Evolutionary conservation across 2,329 filamentous ascomycete species (phyloP), one percentile per base, ranked within the genome.

Genomic region (Cercospora janseana): DNA sequence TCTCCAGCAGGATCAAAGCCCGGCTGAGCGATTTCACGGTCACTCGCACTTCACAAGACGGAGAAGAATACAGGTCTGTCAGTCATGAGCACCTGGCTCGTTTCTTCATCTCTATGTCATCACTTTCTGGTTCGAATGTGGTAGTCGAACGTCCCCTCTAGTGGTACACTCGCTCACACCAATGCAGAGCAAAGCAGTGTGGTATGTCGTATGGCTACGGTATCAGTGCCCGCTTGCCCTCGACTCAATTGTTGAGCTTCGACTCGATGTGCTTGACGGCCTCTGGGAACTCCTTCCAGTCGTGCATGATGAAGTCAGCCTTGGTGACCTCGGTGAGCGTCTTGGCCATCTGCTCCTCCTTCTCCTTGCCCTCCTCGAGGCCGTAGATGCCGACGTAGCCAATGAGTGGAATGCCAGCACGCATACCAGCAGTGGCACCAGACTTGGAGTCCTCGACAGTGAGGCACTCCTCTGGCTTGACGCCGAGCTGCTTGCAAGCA

Each of bases 361-460:
- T 75, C 54, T 77, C 77, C 81, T 89, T 88, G 70, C 85, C 79
- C 40, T 78, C 73, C 47, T 78, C 72, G 70, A 85, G 73, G 29
- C 75, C 71, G 70, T 92, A 93, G 50, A 86, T 86, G 28, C 90
- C 90, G 23, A 93, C 86, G 70, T 95, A 95, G 48, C 85, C 90
- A 62, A 95, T 83, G 56, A 86, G 83, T 55, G 82, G 85, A 65
- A 95, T 93, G 42, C 82, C 82, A 13, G 90, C 90, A 53, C 87
- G 79, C 63, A 84, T 82, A 51, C 83, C 86, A 58, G 87, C 88
- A 51, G 86, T 80, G 34, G 87, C 87, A 55, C 90, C 90, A 61
- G 85, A 89, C 79, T 87, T 88, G 77, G 84, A 88, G 75, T 95
- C 90, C 77, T 95, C 90, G 52, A 95, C 81, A 18, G 90, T 87